A percentile compares a stretch with the other conserved stretches of the same genome.
Conservation (phyloP, 163 green algal genomes). For the Scenedesmus sp. region DNA sequence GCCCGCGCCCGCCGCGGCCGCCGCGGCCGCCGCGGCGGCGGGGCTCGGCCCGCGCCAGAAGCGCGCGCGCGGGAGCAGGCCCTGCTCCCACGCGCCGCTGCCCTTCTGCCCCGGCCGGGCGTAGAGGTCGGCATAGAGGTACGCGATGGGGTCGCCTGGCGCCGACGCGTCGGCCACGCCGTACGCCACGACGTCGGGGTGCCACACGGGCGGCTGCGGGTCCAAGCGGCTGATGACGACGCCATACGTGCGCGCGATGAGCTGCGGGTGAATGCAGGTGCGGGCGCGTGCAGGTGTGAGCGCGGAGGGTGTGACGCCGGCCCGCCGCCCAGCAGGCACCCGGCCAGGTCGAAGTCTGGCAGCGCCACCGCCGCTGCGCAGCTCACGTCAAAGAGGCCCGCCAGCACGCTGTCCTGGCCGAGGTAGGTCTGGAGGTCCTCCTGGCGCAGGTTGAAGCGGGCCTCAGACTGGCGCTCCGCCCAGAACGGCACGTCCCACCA, state of each 20-base stretch:
- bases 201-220: constrained; percentile 12
- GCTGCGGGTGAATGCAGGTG: too few relatives aligned
- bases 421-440: constrained; percentile 34
- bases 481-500: constrained; percentile 35
- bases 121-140: constrained; percentile 35
- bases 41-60: constrained; percentile 5
- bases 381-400: constrained; percentile 25
- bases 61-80: not conserved
- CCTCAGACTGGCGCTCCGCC: constrained; percentile 32
- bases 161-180: not conserved
- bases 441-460: constrained; percentile 18
- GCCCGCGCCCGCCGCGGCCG: too few relatives aligned
- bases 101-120: constrained; percentile 25
- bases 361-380: too few relatives aligned
- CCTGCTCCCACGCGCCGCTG: constrained; percentile 20
- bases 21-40: not conserved
- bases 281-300: too few relatives aligned
- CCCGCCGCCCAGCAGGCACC: too few relatives aligned
- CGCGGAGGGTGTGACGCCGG: too few relatives aligned
- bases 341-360: too few relatives aligned
- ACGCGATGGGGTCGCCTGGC: not conserved
- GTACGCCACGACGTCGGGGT: constrained; percentile 26
- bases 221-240: constrained; percentile 7
- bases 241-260: constrained; percentile 13
- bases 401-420: constrained; percentile 1